These are phyloP conservation scores for Cupressus sempervirens DNA, from an alignment of 75 land plant species.

Conservation along the genomic window DNA sequence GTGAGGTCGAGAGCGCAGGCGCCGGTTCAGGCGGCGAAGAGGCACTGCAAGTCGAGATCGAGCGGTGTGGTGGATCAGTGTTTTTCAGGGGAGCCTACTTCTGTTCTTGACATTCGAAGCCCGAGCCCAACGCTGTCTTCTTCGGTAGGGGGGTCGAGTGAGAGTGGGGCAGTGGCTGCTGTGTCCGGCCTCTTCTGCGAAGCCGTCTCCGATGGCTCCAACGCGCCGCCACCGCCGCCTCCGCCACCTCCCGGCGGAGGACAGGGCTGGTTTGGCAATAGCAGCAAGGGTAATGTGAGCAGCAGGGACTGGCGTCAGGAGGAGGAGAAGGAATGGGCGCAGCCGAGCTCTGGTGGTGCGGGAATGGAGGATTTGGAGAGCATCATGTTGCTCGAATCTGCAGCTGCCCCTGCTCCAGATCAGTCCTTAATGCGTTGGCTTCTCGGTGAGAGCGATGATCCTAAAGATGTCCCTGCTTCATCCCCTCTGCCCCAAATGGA, in stretches of 20 bases:
- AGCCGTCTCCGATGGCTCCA: conserved; percentile 7
- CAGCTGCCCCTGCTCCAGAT: background rate
- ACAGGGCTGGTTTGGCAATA: background rate
- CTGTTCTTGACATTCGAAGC: conserved; percentile 62
- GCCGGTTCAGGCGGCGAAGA: background rate
- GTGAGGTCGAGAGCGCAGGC: background rate
- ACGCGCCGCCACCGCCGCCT: background rate
- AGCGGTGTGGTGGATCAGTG: background rate
- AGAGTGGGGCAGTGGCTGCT: conserved; percentile 11
- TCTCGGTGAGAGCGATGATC: conserved; percentile 1
- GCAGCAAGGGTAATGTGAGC: background rate
- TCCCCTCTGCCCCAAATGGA: background rate
- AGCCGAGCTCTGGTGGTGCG: background rate
- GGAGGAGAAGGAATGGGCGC: background rate
- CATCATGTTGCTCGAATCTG: conserved; percentile 1
- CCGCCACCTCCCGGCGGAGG: background rate
- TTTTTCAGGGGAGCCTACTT: conserved; percentile 46
- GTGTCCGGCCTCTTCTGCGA: conserved; percentile 11
- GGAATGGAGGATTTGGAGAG: conserved; percentile 14
- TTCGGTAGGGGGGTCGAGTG: conserved; percentile 11
- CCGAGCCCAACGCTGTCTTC: conserved; percentile 35
- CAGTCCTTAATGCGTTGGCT: conserved; percentile 10
- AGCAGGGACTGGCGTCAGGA: background rate
- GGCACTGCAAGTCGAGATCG: background rate
- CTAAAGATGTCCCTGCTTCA: background rate